Percentiles rank a stretch among this genome's conserved stretches.
Conservation (phyloP, 768 basidiomycete genomes). For the Trametes sanguinea region DNA sequence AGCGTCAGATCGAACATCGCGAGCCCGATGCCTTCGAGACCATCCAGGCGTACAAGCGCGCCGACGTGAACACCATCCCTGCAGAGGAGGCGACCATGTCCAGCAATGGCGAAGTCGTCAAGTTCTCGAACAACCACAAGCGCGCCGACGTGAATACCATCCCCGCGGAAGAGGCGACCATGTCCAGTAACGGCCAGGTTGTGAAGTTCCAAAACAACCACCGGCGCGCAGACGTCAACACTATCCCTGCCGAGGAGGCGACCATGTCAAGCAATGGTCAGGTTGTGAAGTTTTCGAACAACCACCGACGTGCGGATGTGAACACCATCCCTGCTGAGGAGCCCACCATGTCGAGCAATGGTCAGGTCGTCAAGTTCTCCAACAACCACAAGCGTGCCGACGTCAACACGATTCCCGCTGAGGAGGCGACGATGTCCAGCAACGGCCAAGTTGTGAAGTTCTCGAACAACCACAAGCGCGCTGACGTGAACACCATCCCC, state of each 20-base stretch:
- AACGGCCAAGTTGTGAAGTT: conserved; percentile 23
- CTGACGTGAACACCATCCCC: conserved; percentile 34
- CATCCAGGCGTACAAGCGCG: conserved; percentile 46
- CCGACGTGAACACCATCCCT: conserved; percentile 33
- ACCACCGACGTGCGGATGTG: conserved; percentile 22
- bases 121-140: conserved; percentile 27
- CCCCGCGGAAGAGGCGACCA: conserved; percentile 38
- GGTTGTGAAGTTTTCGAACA: conserved; percentile 31
- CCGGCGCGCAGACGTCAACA: conserved; percentile 29
- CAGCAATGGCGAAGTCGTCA: conserved; percentile 32
- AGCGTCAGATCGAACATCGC: conserved; percentile 32
- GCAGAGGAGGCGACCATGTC: conserved; percentile 35
- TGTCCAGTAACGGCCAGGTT: conserved; percentile 38
- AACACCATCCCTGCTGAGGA: conserved; percentile 36
- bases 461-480: conserved; percentile 25
- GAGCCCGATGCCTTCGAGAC: conserved; percentile 39
- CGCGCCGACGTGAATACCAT: conserved; percentile 29
- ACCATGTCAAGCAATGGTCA: conserved; percentile 39
- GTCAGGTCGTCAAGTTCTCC: conserved; percentile 34
- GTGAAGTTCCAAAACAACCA: conserved; percentile 28
- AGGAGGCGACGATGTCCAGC: conserved; percentile 25
- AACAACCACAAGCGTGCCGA: conserved; percentile 26
- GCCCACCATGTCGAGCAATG: conserved; percentile 38
- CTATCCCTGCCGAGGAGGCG: conserved; percentile 36
- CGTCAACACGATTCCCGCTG: conserved; percentile 31